Evolutionary conservation across 2,329 filamentous ascomycete genomes (phyloP), one percentile per base, ranked within the genome.

Genomic region (Colletotrichum sp.): DNA sequence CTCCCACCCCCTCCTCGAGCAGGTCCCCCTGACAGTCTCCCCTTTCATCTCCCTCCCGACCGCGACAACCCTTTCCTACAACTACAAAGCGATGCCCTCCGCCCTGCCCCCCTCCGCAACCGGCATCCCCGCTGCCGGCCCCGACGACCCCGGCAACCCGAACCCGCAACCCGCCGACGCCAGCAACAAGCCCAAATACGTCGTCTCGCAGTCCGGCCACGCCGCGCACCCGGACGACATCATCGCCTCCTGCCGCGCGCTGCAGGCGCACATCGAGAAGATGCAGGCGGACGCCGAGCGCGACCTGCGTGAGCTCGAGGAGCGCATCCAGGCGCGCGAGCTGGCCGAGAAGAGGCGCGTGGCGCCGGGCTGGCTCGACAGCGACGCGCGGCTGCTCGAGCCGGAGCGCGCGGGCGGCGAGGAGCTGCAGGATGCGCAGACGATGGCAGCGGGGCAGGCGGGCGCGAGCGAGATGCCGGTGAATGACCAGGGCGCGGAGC

Each of bases 1-100:
- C 79, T 93, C 95, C 19, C 96, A 98, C 86, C 95, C 94, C 19
- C 92, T 98, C 78, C 92, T 99, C 63, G 94, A 96, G 79, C 97
- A 99, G 86, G 93, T 98, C 55, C 96, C 97, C 34, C 88, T 99
- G 71, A 98, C 96, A 66, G 96, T 98, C 60, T 98, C 96, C 5
- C 97, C 97, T 30, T 98, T 98, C 87, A 92, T 98, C 80, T 94
- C 94, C 76, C 93, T 99, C 36, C 97, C 97, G 13, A 94, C 95
- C 34, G 94, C 96, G 30, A 94, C 96, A 25, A 98, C 96, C 1
- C 92, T 99, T 9, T 96, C 97, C 28, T 98, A 98, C 88, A 98
- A 95, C 80, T 98, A 98, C 90, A 96, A 96, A 83, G 91, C 93
- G 13, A 93, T 98, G 82, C 95, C 96, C 0, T 96, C 95, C 1